Percentiles rank a stretch among this genome's conserved stretches.
These are phyloP conservation scores for Dalbergia oliveri DNA, from an alignment of 306 rosid genomes.

Conservation along the genomic window DNA sequence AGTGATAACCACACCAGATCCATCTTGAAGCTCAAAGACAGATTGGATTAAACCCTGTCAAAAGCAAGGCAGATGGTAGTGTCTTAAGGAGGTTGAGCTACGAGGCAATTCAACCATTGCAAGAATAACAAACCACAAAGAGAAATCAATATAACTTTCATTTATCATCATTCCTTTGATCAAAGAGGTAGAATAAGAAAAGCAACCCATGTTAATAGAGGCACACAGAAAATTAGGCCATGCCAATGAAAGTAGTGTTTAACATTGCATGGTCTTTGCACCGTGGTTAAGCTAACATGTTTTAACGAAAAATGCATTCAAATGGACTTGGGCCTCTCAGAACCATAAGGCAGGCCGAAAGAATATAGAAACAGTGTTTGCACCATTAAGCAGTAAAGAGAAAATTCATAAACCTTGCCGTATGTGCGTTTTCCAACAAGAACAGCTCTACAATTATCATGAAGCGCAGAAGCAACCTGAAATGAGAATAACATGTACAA, in stretches of 20 bases:
- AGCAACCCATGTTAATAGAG: background rate
- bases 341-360: conserved; percentile 7
- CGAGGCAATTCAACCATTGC: conserved; percentile 8
- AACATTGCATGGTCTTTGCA: conserved; percentile 2
- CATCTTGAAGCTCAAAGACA: conserved; percentile 91
- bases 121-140: background rate
- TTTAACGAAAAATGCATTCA: conserved; percentile 25
- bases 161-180: conserved; percentile 6
- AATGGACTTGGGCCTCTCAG: conserved; percentile 32
- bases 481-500: conserved; percentile 44
- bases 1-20: conserved; percentile 95
- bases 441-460: conserved; percentile 95
- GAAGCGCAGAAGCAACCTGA: conserved; percentile 99
- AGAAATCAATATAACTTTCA: background rate
- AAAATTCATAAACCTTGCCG: conserved; percentile 77
- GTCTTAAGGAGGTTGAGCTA: conserved; percentile 3
- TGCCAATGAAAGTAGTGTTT: background rate
- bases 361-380: conserved; percentile 26
- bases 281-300: background rate
- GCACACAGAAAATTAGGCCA: conserved; percentile 3
- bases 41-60: conserved; percentile 92
- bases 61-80: conserved; percentile 41
- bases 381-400: conserved; percentile 22
- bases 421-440: conserved; percentile 94
- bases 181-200: background rate